Evolutionary conservation across 1,284 basidiomycete genomes (phyloP).

Genomic region (Apiotrichum domesticum): DNA sequence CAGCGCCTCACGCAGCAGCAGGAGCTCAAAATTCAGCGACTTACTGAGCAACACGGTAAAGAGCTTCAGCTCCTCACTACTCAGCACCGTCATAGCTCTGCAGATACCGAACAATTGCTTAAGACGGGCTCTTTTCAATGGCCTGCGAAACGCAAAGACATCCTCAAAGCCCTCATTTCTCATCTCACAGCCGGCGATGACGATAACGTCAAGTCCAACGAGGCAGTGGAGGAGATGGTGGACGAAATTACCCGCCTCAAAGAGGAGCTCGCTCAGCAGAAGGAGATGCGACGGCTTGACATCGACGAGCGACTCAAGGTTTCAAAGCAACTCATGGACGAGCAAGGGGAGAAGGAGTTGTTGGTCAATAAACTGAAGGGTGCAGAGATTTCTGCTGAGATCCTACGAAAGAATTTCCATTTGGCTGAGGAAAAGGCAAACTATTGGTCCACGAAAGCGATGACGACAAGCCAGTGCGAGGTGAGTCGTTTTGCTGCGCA

Average conservation of each 20-base stretch:
- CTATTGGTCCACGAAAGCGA: conserved; percentile 2
- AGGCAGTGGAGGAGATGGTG: too few species aligned
- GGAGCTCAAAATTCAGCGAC: too few species aligned
- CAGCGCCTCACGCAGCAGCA: neutral
- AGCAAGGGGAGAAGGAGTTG: conserved; percentile 27
- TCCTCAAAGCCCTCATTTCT: neutral
- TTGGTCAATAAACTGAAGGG: conserved; percentile 42
- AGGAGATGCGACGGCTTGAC: neutral
- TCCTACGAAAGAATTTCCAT: neutral
- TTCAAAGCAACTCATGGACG: neutral
- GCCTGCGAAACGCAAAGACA: neutral
- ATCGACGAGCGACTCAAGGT: neutral
- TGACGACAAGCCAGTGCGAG: neutral
- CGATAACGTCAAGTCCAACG: too few species aligned
- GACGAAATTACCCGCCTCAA: too few species aligned
- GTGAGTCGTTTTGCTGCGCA: neutral
- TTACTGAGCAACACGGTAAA: too few species aligned
- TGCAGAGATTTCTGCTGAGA: neutral
- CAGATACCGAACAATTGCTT: too few species aligned
- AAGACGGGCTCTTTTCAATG: neutral
- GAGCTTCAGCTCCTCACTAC: too few species aligned
- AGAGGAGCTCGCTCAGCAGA: neutral
- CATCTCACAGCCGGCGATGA: neutral
- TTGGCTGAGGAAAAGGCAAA: conserved; percentile 27
- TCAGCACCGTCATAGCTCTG: too few species aligned